Conservation (phyloP, 176 grass and related monocot species). For the Avena sativa region DNA sequence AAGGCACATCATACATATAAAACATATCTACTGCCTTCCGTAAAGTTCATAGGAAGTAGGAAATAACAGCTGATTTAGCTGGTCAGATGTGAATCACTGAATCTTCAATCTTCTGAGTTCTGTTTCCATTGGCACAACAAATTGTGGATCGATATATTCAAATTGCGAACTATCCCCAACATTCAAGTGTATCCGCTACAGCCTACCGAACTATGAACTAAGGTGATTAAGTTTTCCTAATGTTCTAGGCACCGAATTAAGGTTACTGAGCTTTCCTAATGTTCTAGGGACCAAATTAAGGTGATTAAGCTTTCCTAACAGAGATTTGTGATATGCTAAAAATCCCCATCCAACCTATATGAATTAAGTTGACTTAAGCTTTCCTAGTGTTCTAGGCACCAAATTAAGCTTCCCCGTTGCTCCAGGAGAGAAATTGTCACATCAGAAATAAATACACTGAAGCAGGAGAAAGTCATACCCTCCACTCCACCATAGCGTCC, state of each 20-base stretch:
- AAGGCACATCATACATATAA: slow-evolving; percentile 1
- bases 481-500: slow-evolving; percentile 75
- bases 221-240: slow-evolving; percentile 9
- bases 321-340: too few relatives aligned
- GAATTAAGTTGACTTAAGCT: slow-evolving; percentile 11
- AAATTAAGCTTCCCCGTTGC: slow-evolving; percentile 4
- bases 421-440: neutral
- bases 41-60: neutral
- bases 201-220: neutral
- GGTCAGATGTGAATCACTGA: neutral
- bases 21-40: neutral
- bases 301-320: too few relatives aligned
- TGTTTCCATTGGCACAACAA: neutral
- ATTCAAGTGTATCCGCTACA: neutral
- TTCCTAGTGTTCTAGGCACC: slow-evolving; percentile 14
- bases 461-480: slow-evolving; percentile 47
- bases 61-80: neutral
- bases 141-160: neutral
- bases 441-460: neutral
- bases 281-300: slow-evolving; percentile 6
- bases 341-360: too few relatives aligned
- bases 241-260: slow-evolving; percentile 16
- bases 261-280: neutral
- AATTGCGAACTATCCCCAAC: neutral
- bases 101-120: neutral